These are phyloP conservation scores for Lasiodiplodia gonubiensis DNA, from an alignment of 2,329 filamentous ascomycete species.

Conservation along the genomic window DNA sequence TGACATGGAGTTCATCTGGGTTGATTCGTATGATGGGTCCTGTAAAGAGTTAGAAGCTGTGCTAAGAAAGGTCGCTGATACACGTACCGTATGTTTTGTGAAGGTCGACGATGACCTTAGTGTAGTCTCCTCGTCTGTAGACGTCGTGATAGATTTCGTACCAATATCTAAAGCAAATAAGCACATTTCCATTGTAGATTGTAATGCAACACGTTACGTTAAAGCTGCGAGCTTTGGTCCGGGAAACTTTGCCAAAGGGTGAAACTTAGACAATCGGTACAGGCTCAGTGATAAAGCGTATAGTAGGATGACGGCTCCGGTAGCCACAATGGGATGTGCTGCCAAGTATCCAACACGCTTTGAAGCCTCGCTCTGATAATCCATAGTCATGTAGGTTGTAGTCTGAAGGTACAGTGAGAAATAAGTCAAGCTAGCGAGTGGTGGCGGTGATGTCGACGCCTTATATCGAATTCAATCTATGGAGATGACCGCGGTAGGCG, in stretches of 20 bases:
- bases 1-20: conserved; percentile 51
- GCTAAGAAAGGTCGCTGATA: background rate
- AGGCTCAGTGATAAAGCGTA: background rate
- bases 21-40: conserved; percentile 52
- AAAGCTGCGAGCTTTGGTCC: background rate
- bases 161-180: background rate
- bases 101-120: background rate
- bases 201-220: background rate
- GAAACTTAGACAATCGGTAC: background rate
- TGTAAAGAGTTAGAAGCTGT: conserved; percentile 22
- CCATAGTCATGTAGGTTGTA: background rate
- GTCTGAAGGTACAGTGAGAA: too few relatives aligned
- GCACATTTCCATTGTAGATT: too few relatives aligned
- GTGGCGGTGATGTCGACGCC: too few relatives aligned
- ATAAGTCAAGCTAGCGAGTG: too few relatives aligned
- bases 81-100: background rate
- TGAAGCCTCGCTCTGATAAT: background rate
- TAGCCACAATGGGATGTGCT: background rate
- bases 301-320: background rate
- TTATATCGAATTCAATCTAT: too few relatives aligned
- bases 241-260: conserved; percentile 1
- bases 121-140: background rate
- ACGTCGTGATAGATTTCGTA: conserved; percentile 5
- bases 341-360: background rate
- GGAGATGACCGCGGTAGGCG: too few relatives aligned